Conservation (phyloP, 441 rosid species). For the Corymbia citriodora region DNA sequence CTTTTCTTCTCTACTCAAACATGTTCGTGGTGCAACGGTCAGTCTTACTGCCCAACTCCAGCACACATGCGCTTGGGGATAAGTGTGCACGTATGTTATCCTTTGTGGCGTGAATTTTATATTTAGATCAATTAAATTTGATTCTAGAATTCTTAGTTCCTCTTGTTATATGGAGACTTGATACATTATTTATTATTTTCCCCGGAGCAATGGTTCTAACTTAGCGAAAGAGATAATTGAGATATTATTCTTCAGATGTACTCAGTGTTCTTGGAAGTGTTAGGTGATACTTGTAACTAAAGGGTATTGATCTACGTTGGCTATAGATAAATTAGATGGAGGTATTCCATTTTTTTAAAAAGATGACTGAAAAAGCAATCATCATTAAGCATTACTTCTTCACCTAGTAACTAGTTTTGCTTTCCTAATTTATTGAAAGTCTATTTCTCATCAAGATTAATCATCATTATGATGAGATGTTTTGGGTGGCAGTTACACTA, state of each 20-base stretch:
- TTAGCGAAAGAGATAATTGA: not conserved
- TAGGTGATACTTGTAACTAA: not conserved
- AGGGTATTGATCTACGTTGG: not conserved
- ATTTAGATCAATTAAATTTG: not conserved
- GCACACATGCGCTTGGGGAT: not conserved
- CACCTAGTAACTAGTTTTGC: not conserved
- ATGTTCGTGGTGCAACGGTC: not conserved
- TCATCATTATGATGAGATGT: not conserved
- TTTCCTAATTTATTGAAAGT: not conserved
- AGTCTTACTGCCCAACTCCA: not conserved
- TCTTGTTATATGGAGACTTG: not conserved
- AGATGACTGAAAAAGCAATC: not conserved
- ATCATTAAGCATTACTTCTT: not conserved
- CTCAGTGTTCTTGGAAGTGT: not conserved
- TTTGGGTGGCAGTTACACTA: not conserved
- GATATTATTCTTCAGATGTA: not conserved
- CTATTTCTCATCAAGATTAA: not conserved
- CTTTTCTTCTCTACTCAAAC: not conserved
- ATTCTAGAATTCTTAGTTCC: not conserved
- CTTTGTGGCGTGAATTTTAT: not conserved
- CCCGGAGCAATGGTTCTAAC: not conserved
- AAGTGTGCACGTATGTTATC: not conserved
- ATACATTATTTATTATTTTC: not conserved
- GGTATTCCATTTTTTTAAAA: not conserved
- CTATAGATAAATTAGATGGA: not conserved